Evolutionary conservation across 805 yeast species (phyloP).

Genomic region (Pichia cephalocereana): DNA sequence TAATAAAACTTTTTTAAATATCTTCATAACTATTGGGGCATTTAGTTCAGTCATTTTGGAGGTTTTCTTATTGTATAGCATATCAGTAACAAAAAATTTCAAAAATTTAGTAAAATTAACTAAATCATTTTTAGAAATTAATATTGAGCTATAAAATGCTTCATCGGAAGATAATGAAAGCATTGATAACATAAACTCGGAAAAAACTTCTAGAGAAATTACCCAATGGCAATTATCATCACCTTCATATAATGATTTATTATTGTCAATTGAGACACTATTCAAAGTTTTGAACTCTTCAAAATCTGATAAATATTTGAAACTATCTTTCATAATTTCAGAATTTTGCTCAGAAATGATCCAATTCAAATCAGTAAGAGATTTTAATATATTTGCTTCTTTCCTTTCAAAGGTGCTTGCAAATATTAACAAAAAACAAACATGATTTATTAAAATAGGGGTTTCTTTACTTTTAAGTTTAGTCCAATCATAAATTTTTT

Average conservation of each 20-base stretch:
- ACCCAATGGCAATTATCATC: neutral
- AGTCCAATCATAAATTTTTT: neutral
- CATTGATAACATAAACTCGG: constrained; percentile 1
- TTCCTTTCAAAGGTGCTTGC: neutral
- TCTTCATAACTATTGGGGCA: neutral
- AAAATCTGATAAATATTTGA: neutral
- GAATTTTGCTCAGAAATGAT: neutral
- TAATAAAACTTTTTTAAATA: constrained; percentile 1
- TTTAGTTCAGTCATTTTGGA: too few relatives aligned
- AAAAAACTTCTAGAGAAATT: neutral
- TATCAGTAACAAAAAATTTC: neutral
- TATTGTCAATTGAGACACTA: neutral
- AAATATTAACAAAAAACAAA: constrained; percentile 2
- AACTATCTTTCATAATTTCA: neutral
- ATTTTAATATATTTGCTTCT: neutral
- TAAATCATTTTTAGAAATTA: neutral
- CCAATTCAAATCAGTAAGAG: constrained; percentile 3
- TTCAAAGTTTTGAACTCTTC: neutral
- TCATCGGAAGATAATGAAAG: constrained; percentile 2
- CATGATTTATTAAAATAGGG: neutral
- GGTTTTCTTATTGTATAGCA: neutral
- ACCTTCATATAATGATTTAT: too few relatives aligned
- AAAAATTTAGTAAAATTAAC: neutral
- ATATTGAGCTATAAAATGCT: neutral
- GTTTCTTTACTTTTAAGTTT: too few relatives aligned